phyloP scores from a whole-genome alignment of 1,284 basidiomycete genomes.

The Omphalotus olearius region DNA sequence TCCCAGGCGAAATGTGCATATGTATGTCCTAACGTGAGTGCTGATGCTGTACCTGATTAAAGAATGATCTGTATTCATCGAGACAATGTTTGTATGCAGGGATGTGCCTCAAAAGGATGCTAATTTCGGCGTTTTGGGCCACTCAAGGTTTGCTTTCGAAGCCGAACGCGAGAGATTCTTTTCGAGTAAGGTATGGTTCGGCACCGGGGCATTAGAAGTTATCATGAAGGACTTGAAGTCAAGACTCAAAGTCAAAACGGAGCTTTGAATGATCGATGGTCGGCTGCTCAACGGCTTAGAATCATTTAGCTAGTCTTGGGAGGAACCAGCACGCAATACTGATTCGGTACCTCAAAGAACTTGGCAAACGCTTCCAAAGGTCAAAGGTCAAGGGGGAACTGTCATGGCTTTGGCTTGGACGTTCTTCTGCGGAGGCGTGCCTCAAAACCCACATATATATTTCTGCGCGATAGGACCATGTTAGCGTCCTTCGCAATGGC shows the following conservation, averaged over 20 bases:
- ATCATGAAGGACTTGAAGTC: no score
- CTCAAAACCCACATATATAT: background rate
- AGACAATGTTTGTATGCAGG: background rate
- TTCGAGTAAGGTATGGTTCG: no score
- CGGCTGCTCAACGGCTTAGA: background rate
- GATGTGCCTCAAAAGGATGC: background rate
- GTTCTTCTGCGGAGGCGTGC: background rate
- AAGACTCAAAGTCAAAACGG: no score
- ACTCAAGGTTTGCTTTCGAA: no score
- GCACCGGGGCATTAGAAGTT: no score
- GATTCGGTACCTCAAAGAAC: conserved; percentile 63
- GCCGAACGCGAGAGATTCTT: no score
- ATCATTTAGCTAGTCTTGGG: background rate
- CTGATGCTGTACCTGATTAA: background rate
- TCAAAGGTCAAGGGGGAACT: conserved; percentile 46
- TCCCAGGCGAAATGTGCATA: no score
- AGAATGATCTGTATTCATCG: background rate
- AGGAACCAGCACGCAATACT: background rate
- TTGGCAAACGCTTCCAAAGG: conserved; percentile 77
- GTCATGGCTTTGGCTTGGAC: conserved; percentile 4
- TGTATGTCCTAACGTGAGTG: no score
- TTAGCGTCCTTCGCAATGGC: background rate
- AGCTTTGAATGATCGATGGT: no score
- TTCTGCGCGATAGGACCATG: background rate
- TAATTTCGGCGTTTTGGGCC: background rate